Conservation (phyloP, 73 alveolate species). For the Durusdinium trenchii region DNA sequence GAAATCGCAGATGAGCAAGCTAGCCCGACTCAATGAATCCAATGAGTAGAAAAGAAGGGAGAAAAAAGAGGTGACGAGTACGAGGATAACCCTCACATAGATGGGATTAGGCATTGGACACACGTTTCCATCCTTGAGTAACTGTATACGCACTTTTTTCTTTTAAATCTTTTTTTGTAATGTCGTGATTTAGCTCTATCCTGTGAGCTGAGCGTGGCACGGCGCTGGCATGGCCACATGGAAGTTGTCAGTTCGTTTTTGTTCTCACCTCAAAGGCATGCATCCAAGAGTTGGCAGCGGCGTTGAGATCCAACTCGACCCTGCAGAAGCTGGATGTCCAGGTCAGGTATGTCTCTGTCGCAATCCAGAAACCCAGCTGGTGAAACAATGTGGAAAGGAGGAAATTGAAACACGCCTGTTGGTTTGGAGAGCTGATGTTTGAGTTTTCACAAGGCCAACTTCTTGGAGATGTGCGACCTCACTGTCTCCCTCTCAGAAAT, state of each 20-base stretch:
- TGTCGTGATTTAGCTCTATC: not conserved
- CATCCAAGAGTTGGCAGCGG: slow-evolving; percentile 9
- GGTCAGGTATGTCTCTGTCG: not conserved
- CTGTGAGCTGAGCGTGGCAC: not conserved
- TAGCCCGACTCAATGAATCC: no score
- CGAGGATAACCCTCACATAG: not conserved
- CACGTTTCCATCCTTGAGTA: not conserved
- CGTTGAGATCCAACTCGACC: slow-evolving; percentile 62
- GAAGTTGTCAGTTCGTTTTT: not conserved
- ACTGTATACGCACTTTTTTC: not conserved
- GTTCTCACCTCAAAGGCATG: not conserved
- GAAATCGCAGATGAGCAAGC: slow-evolving; percentile 15
- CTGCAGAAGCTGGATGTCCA: slow-evolving; percentile 54
- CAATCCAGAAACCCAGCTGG: no score
- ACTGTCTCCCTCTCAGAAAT: not conserved
- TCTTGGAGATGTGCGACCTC: slow-evolving; percentile 56
- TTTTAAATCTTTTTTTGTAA: not conserved
- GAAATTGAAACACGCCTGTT: no score
- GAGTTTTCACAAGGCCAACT: slow-evolving; percentile 4
- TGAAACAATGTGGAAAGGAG: no score
- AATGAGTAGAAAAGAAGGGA: not conserved
- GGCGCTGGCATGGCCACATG: not conserved
- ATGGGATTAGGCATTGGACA: not conserved
- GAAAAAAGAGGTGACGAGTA: not conserved
- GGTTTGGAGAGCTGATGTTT: not conserved